A percentile compares a stretch with the other conserved stretches of the same genome.
Evolutionary conservation across 2,329 filamentous ascomycete genomes (phyloP).

Genomic region (Chaetomium olivaceum): DNA sequence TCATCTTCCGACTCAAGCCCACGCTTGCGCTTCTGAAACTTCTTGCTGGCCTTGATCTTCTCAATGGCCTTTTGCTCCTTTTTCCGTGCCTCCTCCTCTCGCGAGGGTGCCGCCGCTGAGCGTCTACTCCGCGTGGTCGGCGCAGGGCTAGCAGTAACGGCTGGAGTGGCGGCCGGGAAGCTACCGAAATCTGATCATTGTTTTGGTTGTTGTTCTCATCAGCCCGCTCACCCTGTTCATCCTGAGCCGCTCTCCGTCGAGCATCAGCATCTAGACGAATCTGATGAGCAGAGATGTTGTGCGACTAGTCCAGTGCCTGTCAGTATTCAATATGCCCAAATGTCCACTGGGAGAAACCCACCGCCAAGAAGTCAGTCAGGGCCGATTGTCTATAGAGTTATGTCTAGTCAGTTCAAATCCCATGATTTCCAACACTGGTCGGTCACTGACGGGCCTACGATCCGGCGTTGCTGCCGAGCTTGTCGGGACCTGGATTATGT

Average conservation of each 20-base stretch:
- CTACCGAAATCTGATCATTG: slow-evolving; percentile 31
- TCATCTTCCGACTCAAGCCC: slow-evolving; percentile 46
- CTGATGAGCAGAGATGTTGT: slow-evolving; percentile 67
- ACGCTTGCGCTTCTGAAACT: slow-evolving; percentile 56
- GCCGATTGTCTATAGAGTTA: slow-evolving; percentile 47
- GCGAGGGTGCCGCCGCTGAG: slow-evolving; percentile 34
- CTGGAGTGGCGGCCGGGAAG: slow-evolving; percentile 25
- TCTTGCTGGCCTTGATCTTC: slow-evolving; percentile 64
- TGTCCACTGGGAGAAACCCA: slow-evolving; percentile 33
- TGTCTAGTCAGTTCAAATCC: slow-evolving; percentile 10
- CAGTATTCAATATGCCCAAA: background rate
- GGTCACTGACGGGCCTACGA: slow-evolving; percentile 38
- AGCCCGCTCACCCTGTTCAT: slow-evolving; percentile 29
- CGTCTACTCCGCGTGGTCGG: slow-evolving; percentile 26
- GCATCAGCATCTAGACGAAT: slow-evolving; percentile 54
- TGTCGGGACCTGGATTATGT: slow-evolving; percentile 28
- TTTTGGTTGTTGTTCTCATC: slow-evolving; percentile 32
- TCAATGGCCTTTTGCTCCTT: slow-evolving; percentile 56
- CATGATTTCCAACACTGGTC: background rate
- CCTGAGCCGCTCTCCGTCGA: slow-evolving; percentile 46
- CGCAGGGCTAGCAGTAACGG: slow-evolving; percentile 9
- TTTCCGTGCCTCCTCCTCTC: slow-evolving; percentile 52
- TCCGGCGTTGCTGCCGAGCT: slow-evolving; percentile 33
- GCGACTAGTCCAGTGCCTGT: slow-evolving; percentile 49
- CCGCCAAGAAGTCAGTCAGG: slow-evolving; percentile 55